Evolutionary conservation across 2,329 filamentous ascomycete species (phyloP), one percentile per base, ranked within the genome.

Genomic region (Pseudopyricularia javanii): DNA sequence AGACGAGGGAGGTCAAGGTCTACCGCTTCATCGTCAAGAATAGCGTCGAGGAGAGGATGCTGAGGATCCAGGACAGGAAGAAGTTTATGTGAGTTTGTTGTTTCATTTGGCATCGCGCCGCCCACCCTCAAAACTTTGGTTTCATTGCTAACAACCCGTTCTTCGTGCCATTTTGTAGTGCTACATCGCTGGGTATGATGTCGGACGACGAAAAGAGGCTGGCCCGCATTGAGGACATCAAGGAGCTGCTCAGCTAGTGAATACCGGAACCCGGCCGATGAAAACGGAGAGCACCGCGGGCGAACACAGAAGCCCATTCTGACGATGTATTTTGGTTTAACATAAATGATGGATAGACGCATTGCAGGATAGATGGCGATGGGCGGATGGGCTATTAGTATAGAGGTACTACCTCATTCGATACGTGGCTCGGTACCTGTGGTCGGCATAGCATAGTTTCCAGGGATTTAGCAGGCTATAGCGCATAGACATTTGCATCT

Each of bases 11-110:
- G 61, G 93, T 98, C 2, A 80, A 82, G 53, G 91, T 98, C 0
- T 85, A 85, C 59, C 75, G 93, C 28, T 97, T 97, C 63, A 86
- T 98, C 54, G 87, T 95, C 1, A 85, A 86, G 67, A 82, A 85
- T 48, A 96, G 89, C 58, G 94, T 98, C 37, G 93, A 98, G 72
- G 88, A 93, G 67, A 83, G 91, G 66, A 98, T 98, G 90, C 67
- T 98, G 59, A 82, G 78, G 67, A 83, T 98, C 33, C 94, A 98
- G 66, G 91, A 97, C 59, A 74, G 91, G 63, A 98, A 98, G 74
- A 97, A 91, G 74, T 94, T 94, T 61, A 88, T 94, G 85, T 90
- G 64, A 83, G 86, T 84, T 53, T 32, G 8, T 45, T 49, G 14
- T 51, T 40, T 54, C 57, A 17, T 22, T 45, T 47, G 53, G 7